Evolutionary conservation across 129 eudicot genomes (phyloP), one percentile per base, ranked within the genome.

Genomic region (Apium graveolens): DNA sequence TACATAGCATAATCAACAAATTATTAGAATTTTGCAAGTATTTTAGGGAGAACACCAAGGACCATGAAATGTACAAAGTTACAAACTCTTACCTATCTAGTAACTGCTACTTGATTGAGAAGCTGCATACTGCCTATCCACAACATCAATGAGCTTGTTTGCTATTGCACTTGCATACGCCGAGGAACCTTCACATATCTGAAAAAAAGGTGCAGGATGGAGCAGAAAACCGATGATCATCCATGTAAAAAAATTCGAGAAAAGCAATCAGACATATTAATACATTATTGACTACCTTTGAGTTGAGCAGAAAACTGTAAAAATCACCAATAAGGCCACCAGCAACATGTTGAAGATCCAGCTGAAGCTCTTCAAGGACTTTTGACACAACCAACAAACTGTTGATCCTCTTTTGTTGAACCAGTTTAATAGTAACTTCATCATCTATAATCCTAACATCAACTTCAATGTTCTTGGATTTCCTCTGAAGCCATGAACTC

Each of bases 311-410:
- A 77, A 83, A 96, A 83, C 97, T 96, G 77, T 90, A 96, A 78
- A 88, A 90, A 80, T 96, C 99, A 26, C 99, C 99, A 80, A 92
- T 86, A 14, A 92, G 92, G 43, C 99, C 99, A 63, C 99, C 99
- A 60, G 93, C 97, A 78, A 92, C 97, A 89, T 96, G 97, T 57
- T 89, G 94, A 35, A 96, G 87, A 89, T 96, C 99, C 80, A 96
- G 79, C 84, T 92, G 95, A 76, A 96, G 91, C 78, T 96, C 99
- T 81, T 96, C 99, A 85, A 96, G 97, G 62, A 87, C 90, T 81
- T 88, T 89, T 17, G 99, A 87, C 43, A 92, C 97, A 55, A 82
- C 84, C 41, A 92, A 71, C 80, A 96, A 80, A 77, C 97, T 86
- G 63, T 90, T 96, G 76, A 89, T 84, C 49, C 87, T 88, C 97